A percentile compares a stretch with the other conserved stretches of the same genome.
These are phyloP conservation scores for Omphalea diandra DNA, from an alignment of 441 rosid species.

Conservation along the genomic window DNA sequence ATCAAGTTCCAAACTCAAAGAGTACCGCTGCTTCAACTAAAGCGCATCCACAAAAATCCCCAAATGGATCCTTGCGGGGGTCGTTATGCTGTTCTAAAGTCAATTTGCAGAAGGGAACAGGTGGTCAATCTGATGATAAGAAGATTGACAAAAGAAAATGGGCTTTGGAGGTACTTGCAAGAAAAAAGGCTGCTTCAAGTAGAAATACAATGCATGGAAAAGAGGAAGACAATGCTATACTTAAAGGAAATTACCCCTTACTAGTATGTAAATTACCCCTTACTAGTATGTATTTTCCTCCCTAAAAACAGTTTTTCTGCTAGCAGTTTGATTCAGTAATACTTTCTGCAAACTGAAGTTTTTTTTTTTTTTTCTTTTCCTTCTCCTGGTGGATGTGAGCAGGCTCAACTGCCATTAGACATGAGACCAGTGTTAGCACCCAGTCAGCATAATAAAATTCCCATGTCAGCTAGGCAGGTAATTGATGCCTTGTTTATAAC, in stretches of 20 bases:
- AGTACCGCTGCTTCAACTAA: constrained; percentile 36
- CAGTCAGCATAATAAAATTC: constrained; percentile 77
- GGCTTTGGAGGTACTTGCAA: constrained; percentile 96
- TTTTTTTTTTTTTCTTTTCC: not conserved
- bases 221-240: constrained; percentile 56
- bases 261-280: constrained; percentile 53
- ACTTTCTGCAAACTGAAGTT: constrained; percentile 23
- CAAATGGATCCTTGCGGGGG: constrained; percentile 28
- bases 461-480: constrained; percentile 92
- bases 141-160: constrained; percentile 90
- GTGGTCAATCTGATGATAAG: constrained; percentile 48
- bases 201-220: constrained; percentile 48
- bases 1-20: constrained; percentile 44
- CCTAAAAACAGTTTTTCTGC: not conserved
- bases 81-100: constrained; percentile 36
- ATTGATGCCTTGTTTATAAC: constrained; percentile 18
- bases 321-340: constrained; percentile 14
- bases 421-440: constrained; percentile 81
- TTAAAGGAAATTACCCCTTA: constrained; percentile 81
- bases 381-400: constrained; percentile 35
- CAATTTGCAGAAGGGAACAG: constrained; percentile 39
- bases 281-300: too few relatives aligned
- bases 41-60: constrained; percentile 32
- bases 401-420: constrained; percentile 90
- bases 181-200: constrained; percentile 68